phyloP scores from a whole-genome alignment of 768 basidiomycete species.

The Trametes elegans region DNA sequence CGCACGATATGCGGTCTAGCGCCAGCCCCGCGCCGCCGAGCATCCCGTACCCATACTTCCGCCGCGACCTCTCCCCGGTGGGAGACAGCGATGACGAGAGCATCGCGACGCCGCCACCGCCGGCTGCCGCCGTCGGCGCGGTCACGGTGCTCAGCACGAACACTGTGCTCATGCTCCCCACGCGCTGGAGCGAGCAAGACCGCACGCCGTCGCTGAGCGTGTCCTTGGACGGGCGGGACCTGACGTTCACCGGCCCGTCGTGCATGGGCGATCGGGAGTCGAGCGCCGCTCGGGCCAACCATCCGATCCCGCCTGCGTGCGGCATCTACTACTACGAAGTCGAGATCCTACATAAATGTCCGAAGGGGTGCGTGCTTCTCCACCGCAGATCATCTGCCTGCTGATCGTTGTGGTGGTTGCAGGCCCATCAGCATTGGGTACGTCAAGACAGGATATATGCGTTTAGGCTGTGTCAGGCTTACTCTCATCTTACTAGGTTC shows the following conservation, averaged over 20 bases:
- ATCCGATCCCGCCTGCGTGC: conserved; percentile 78
- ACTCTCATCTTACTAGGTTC: conserved; percentile 51
- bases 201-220: conserved; percentile 59
- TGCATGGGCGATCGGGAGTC: conserved; percentile 76
- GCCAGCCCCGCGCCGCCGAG: conserved; percentile 16
- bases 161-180: conserved; percentile 58
- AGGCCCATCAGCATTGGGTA: conserved; percentile 85
- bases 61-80: conserved; percentile 27
- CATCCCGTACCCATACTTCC: conserved; percentile 27
- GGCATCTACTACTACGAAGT: conserved; percentile 97
- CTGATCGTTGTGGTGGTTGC: background rate
- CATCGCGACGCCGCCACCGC: conserved; percentile 42
- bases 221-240: conserved; percentile 68
- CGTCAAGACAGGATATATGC: conserved; percentile 26
- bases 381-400: background rate
- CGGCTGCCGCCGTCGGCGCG: conserved; percentile 16
- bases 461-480: background rate
- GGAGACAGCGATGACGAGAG: conserved; percentile 70
- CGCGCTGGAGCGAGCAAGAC: conserved; percentile 75
- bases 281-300: conserved; percentile 66
- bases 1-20: conserved; percentile 12
- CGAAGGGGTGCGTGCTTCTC: conserved; percentile 61
- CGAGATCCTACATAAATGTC: conserved; percentile 74
- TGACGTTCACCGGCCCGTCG: conserved; percentile 58
- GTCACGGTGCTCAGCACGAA: conserved; percentile 20